Evolutionary conservation across 2,329 filamentous ascomycete species (phyloP).

Genomic region (Blumeria graminis): DNA sequence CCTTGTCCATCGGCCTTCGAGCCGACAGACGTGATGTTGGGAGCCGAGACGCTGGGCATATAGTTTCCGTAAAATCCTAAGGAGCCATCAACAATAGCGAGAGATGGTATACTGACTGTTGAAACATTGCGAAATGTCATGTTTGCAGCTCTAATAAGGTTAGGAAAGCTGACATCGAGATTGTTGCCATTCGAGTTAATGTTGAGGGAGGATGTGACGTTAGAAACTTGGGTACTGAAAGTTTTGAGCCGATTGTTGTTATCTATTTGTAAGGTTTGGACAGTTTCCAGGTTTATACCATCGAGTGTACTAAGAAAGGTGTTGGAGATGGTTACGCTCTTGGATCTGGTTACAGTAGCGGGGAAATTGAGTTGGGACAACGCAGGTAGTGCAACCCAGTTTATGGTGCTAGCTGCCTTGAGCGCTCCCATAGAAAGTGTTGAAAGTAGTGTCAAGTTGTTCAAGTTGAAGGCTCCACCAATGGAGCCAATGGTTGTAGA

Average conservation of each 20-base stretch:
- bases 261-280: constrained; percentile 55
- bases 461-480: constrained; percentile 42
- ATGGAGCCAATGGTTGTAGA: constrained; percentile 39
- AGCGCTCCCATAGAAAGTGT: constrained; percentile 43
- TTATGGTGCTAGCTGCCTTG: constrained; percentile 37
- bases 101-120: constrained; percentile 45
- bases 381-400: constrained; percentile 45
- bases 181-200: constrained; percentile 60
- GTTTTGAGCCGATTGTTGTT: constrained; percentile 66
- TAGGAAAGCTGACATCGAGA: constrained; percentile 48
- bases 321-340: constrained; percentile 54
- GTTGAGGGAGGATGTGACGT: constrained; percentile 44
- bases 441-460: constrained; percentile 42
- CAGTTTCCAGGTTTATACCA: constrained; percentile 57
- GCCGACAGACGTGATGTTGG: constrained; percentile 46
- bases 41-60: constrained; percentile 33
- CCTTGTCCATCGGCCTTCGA: constrained; percentile 16
- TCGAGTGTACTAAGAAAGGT: constrained; percentile 57
- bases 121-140: constrained; percentile 65
- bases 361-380: constrained; percentile 34
- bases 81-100: constrained; percentile 50
- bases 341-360: constrained; percentile 38
- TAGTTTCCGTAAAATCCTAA: constrained; percentile 65
- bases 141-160: constrained; percentile 56
- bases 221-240: constrained; percentile 55